Base-by-base conservation (phyloP, 2,329 filamentous ascomycete genomes). In the Botrytis aclada region DNA sequence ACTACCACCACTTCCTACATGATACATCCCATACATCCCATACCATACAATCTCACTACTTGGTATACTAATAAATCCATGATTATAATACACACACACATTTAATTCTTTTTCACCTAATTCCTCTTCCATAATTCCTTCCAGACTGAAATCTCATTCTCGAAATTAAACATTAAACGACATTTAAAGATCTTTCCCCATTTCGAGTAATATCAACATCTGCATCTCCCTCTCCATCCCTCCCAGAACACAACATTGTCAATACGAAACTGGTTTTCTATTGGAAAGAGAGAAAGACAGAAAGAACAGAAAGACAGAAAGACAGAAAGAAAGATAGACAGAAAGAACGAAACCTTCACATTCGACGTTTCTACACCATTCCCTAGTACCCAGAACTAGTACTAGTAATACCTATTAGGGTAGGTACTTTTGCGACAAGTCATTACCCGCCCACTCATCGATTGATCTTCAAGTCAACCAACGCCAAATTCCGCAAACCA, bases 381-480 rank as follows among this genome's bases (percentile, higher is more conserved):
- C 12, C 34, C 58, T 39, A 61, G 18, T 22, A 25, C 12, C 34
- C 7, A 18, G n/a, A 8, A 37, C 29, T 61, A 39, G 34, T n/a
- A 54, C 51, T 54, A 54, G 51, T 54, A 29, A 54, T 54, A 54
- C 51, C 51, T 54, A 8, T 54, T 54, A 54, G 51, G 51, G 51
- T 54, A 54, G 51, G n/a, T 60, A 63, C n/a, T n/a, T 41, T 63
- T 41, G 61, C 61, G 61, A n/a, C 61, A 63, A 62, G 34, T 62
- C 58, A 61, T 34, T 61, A 61, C 32, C 51, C 51, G 51, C 51
- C n/a, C 58, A 37, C 32, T 34, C 32, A 61, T 61, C 37, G 58
- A 34, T 37, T 34, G 34, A 62, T 62, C 34, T 39, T 18, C 4
- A 62, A 37, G 14, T n/a, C 12, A 62, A 16, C 34, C 58, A 61